Base-by-base conservation (phyloP, 2,329 filamentous ascomycete species). In the Blastomyces parvus region DNA sequence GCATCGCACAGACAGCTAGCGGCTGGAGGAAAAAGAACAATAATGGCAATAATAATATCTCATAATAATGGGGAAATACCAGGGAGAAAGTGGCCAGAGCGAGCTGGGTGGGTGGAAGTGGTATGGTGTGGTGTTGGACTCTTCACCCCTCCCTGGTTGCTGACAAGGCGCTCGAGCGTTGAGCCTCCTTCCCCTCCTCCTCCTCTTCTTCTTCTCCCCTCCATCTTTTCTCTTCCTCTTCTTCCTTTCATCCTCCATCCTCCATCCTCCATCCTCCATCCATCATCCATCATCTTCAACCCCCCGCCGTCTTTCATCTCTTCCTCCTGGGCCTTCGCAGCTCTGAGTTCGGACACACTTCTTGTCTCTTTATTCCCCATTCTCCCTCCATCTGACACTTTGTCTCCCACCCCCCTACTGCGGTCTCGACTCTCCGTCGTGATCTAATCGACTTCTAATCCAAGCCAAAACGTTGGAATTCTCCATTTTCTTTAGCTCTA, bases 391-490 rank as follows among this genome's bases (percentile, higher is more conserved):
- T 55, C 36, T 55, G 27, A 36, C 52, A 7, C n/a, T 36, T n/a
- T 13, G 19, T 25, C 14, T 11, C 56, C n/a, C 4, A 42, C 19
- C 17, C 36, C 25, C 56, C 36, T 59, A 14, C 38, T 13, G 14
- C 17, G 22, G 38, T 59, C n/a, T 59, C 40, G 38, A 36, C 57
- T 59, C 36, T 58, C 22, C 33, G 52, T 55, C 19, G 27, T 17
- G 17, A 40, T 57, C 19, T 57, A 33, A 57, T 57, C 33, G 30
- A 40, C 53, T 57, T 40, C 53, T 40, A 57, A 33, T 40, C 53
- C 27, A 55, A 55, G 25, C 27, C 50, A 55, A 55, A 55, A 57
- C 33, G 53, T 57, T 56, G 53, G 53, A 57, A n/a, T 33, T 6
- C 53, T 57, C 33, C 11, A 13, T 57, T 40, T 13, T 19, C 11